These are phyloP conservation scores for Sorghum bicolor DNA, from an alignment of 176 grass and related monocot species.

Conservation along the genomic window DNA sequence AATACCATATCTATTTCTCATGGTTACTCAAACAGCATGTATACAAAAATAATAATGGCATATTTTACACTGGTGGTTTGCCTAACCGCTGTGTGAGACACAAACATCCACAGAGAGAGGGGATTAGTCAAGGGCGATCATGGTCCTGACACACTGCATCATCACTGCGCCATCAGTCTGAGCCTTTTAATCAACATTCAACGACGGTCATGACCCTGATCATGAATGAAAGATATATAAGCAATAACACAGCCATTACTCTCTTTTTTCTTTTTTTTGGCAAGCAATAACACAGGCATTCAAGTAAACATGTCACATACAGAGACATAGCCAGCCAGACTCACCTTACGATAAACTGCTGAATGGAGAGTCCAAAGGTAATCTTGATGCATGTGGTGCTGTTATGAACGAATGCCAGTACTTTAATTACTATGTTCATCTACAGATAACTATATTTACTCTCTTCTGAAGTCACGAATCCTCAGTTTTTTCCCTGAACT, in stretches of 20 bases:
- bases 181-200: background rate
- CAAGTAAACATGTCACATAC: background rate
- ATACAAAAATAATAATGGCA: background rate
- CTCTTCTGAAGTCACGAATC: background rate
- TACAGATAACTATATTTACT: background rate
- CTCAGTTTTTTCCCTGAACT: background rate
- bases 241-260: background rate
- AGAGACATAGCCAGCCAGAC: background rate
- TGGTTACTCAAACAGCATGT: background rate
- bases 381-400: background rate
- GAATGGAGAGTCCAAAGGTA: background rate
- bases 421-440: background rate
- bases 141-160: background rate
- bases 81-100: background rate
- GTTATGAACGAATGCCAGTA: conserved; percentile 14
- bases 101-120: background rate
- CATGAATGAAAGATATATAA: background rate
- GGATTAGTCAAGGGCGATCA: background rate
- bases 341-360: background rate
- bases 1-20: background rate
- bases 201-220: background rate
- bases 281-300: background rate
- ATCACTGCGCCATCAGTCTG: background rate
- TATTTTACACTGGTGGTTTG: background rate
- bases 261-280: no score